Base-by-base conservation (phyloP, 371 early-diverging fungal species). In the Lichtheimia corymbifera region DNA sequence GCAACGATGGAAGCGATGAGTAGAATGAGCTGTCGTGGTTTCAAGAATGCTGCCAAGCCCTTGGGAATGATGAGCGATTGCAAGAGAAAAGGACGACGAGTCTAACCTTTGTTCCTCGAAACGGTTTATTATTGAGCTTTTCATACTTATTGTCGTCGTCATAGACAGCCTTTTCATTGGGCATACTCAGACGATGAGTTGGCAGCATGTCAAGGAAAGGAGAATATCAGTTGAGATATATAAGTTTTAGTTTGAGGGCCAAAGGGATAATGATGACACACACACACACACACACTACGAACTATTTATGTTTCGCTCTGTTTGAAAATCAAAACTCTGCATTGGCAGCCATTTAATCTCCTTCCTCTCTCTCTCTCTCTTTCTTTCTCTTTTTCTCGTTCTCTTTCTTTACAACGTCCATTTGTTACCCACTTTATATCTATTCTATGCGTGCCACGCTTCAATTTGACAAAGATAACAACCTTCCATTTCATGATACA, bases 161-260 rank as follows among this genome's bases (percentile, higher is more conserved):
- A 52, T 57, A 47, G 17, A n/a, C 47, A 18, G 22, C n/a, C 22
- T 47, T 47, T 22, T 47, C 61, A 20, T 35, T 42, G n/a, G 55
- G 53, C 45, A 67, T 66, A 42, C 56, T 63, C 49, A 55, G 67
- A 56, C 70, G 73, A 57, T 79, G 74, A 41, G 64, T 65, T 17
- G 79, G 76, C 47, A 79, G 65, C 79, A 79, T 78, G 40, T 20
- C 54, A 30, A 54, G 40, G 24, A 25, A 53, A 53, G 22, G 47
- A 22, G 22, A 54, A 28, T 14, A 24, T 30, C 14, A 14, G 18
- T 13, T 28, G 28, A 4, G 28, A 28, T 28, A 28, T 25, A 17
- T 18, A 15, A 52, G 25, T 52, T 52, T 52, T 27, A 18, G 22
- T 5, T 22, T 47, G 47, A n/a, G 28, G 12, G 18, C 30, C 15